These are phyloP conservation scores for Silene noctiflora DNA, from an alignment of 179 eudicot species.

Conservation along the genomic window DNA sequence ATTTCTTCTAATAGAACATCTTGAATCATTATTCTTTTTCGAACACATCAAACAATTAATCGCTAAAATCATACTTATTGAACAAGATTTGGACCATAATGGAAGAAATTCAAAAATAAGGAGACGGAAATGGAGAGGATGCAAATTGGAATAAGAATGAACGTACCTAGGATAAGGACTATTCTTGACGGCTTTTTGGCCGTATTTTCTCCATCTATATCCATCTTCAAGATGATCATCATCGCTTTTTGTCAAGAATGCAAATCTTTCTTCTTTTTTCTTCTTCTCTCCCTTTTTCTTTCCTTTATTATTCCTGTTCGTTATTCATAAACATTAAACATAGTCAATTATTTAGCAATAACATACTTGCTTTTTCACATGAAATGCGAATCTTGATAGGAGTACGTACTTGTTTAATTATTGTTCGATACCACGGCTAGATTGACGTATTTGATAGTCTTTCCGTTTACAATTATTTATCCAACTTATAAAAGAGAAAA, in stretches of 20 bases:
- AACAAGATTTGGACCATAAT: too few relatives aligned
- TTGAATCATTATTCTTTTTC: too few relatives aligned
- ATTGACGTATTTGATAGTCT: background rate
- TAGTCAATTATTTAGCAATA: background rate
- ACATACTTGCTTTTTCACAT: background rate
- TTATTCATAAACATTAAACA: background rate
- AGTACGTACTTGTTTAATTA: background rate
- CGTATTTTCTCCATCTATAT: slow-evolving; percentile 75
- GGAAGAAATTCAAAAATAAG: too few relatives aligned
- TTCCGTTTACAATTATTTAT: too few relatives aligned
- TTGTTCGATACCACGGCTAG: background rate
- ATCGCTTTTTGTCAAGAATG: slow-evolving; percentile 82
- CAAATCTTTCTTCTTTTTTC: slow-evolving; percentile 58
- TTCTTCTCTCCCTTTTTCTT: slow-evolving; percentile 69
- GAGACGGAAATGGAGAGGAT: too few relatives aligned
- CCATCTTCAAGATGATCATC: slow-evolving; percentile 89
- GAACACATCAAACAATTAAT: too few relatives aligned
- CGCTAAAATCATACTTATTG: too few relatives aligned
- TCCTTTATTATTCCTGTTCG: slow-evolving; percentile 31
- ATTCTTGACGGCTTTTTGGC: slow-evolving; percentile 69
- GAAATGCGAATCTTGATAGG: background rate
- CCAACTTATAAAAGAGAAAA: too few relatives aligned
- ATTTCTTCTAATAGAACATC: too few relatives aligned
- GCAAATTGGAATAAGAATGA: background rate
- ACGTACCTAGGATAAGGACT: slow-evolving; percentile 66